Percentiles rank a stretch among this genome's conserved stretches.
These are phyloP conservation scores for Fusarium cyanostomum DNA, from an alignment of 2,329 filamentous ascomycete species.

Conservation along the genomic window DNA sequence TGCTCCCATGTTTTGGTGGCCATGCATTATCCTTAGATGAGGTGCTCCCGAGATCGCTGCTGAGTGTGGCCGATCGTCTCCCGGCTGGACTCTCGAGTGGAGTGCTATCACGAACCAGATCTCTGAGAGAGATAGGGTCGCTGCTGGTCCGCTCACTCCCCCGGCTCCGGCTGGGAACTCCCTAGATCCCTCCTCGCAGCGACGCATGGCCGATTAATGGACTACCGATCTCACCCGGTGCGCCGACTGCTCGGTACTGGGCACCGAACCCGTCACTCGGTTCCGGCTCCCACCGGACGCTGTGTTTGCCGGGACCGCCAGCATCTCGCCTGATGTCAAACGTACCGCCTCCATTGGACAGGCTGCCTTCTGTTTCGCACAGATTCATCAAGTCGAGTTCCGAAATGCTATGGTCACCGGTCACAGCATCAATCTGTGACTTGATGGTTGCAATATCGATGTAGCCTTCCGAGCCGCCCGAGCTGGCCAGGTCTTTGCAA, in stretches of 20 bases:
- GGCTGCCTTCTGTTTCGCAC: constrained; percentile 89
- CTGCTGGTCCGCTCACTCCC: constrained; percentile 12
- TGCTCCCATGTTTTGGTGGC: background rate
- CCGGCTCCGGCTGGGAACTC: constrained; percentile 20
- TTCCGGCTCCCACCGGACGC: constrained; percentile 67
- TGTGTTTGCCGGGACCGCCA: constrained; percentile 49
- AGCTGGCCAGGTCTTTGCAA: constrained; percentile 69
- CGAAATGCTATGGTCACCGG: constrained; percentile 48
- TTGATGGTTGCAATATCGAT: constrained; percentile 75
- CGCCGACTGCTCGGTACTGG: constrained; percentile 59
- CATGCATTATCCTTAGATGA: background rate
- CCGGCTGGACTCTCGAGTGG: background rate
- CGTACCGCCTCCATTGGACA: constrained; percentile 87
- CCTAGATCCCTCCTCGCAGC: constrained; percentile 49
- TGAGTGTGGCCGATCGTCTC: background rate
- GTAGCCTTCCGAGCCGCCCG: constrained; percentile 66
- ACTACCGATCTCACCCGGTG: constrained; percentile 76
- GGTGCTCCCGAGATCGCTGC: background rate
- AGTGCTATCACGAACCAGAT: constrained; percentile 25
- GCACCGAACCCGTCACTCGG: constrained; percentile 53
- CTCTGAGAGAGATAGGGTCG: constrained; percentile 12
- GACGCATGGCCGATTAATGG: constrained; percentile 61
- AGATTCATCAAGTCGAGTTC: constrained; percentile 80
- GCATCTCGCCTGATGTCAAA: constrained; percentile 73
- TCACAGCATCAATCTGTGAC: constrained; percentile 69